Evolutionary conservation across 2,329 filamentous ascomycete genomes (phyloP), one percentile per base, ranked within the genome.

Genomic region (Botrytis pseudocinerea): DNA sequence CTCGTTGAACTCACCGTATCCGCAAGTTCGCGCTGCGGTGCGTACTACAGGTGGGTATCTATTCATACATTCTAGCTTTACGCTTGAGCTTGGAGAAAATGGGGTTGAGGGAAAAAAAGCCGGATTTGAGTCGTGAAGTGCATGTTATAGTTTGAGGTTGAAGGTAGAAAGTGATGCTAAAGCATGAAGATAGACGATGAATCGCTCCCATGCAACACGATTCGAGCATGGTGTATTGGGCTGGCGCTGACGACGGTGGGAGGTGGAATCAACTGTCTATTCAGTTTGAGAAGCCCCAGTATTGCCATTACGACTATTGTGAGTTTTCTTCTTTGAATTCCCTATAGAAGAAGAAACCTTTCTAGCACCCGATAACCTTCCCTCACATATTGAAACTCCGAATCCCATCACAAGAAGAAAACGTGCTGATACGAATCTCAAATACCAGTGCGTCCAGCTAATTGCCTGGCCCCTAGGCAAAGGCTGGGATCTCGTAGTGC

Each of bases 1-100:
- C 18, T 60, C 25, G 3, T 70, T 60, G 1, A 70, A 78, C 32
- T 78, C 76, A 6, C 75, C 74, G 1, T 78, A 77, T 70, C 75
- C 77, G 7, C 74, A 89, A 72, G 75, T 80, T 69, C 76, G 78
- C 68, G 89, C 90, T 54, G 89, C 89, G 10, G 89, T 91, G 6
- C 84, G 84, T 68, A 91, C 91, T 79, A 88, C 87, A 76, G 90
- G 92, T 79, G 86, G 91, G 76, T 86, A 90, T 57, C 51, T 57
- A n/a, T 16, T 2, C n/a, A 57, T 18, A 42, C 64, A 79, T 91
- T 38, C 90, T 9, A 18, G 2, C n/a, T 32, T 3, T 4, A 12
- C 4, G 12, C 25, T 12, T 35, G 9, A 18, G 46, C 16, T 38
- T 48, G 12, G 3, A 1, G 25, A 12, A 9, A 28, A 28, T 8